Evolutionary conservation across 352 stramenopile species (phyloP).

Genomic region (Pythium brachiatum): DNA sequence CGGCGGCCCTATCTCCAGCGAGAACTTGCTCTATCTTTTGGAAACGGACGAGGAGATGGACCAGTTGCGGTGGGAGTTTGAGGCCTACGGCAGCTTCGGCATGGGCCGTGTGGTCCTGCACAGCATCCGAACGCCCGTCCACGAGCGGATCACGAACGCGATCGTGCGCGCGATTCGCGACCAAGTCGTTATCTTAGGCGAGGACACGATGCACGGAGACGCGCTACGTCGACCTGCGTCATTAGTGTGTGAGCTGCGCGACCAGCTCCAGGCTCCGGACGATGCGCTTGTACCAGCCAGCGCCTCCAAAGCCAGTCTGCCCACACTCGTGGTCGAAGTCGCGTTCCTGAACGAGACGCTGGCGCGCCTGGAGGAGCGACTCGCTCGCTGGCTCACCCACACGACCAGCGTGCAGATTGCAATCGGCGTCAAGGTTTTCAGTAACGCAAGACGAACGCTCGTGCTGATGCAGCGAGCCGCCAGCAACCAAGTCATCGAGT

Average conservation of each 20-base stretch:
- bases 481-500: background rate
- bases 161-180: conserved; percentile 3
- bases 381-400: background rate
- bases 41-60: conserved; percentile 4
- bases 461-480: background rate
- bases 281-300: conserved; percentile 3
- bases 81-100: background rate
- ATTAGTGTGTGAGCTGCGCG: background rate
- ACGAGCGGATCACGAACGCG: conserved; percentile 2
- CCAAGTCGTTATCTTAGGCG: conserved; percentile 1
- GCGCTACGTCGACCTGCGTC: background rate
- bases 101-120: conserved; percentile 12
- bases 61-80: conserved; percentile 6
- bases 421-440: conserved; percentile 1
- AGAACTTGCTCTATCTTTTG: conserved; percentile 8
- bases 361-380: background rate
- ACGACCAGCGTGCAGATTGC: background rate
- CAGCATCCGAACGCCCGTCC: background rate
- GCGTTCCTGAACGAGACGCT: conserved; percentile 2
- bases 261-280: background rate
- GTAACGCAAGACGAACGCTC: background rate
- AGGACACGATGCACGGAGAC: background rate
- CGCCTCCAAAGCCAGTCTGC: background rate
- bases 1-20: conserved; percentile 12
- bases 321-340: conserved; percentile 3